phyloP scores from a whole-genome alignment of 2,329 filamentous ascomycete genomes.

The Ophiostoma sp. region DNA sequence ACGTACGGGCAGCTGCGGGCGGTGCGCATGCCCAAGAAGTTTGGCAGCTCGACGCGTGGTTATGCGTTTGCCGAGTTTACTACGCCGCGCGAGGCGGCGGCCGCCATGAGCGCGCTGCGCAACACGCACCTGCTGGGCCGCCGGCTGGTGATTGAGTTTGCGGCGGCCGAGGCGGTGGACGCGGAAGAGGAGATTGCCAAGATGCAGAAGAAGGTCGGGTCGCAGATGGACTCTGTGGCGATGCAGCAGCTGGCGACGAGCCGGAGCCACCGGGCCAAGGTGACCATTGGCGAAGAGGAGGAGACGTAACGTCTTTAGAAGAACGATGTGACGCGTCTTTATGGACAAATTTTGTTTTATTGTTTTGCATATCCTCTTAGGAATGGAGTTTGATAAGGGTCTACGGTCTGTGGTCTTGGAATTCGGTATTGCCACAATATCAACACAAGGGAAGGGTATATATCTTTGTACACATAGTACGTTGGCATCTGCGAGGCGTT shows the following conservation, averaged over 20 bases:
- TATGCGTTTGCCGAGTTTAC: conserved; percentile 94
- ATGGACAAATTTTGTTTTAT: too few species aligned
- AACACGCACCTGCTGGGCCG: conserved; percentile 92
- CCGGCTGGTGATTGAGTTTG: conserved; percentile 85
- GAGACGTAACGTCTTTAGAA: conserved; percentile 34
- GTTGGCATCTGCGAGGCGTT: conserved; percentile 9
- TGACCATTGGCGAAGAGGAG: conserved; percentile 74
- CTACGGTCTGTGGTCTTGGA: background rate
- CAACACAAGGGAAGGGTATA: background rate
- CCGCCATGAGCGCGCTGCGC: conserved; percentile 82
- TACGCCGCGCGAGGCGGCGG: conserved; percentile 73
- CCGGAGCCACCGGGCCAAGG: conserved; percentile 68
- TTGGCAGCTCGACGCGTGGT: conserved; percentile 79
- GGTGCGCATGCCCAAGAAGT: conserved; percentile 91
- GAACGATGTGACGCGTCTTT: conserved; percentile 11
- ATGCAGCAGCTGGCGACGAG: conserved; percentile 80
- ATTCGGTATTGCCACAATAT: background rate
- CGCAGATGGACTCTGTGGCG: conserved; percentile 84
- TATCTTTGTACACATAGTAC: background rate
- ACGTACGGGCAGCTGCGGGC: conserved; percentile 89
- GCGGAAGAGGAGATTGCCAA: conserved; percentile 93
- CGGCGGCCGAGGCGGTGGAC: conserved; percentile 80
- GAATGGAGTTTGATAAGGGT: conserved; percentile 9
- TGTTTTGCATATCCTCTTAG: background rate
- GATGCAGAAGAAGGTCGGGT: conserved; percentile 93